These are phyloP conservation scores for Cordyceps javanica DNA, from an alignment of 2,329 filamentous ascomycete genomes.

Conservation along the genomic window DNA sequence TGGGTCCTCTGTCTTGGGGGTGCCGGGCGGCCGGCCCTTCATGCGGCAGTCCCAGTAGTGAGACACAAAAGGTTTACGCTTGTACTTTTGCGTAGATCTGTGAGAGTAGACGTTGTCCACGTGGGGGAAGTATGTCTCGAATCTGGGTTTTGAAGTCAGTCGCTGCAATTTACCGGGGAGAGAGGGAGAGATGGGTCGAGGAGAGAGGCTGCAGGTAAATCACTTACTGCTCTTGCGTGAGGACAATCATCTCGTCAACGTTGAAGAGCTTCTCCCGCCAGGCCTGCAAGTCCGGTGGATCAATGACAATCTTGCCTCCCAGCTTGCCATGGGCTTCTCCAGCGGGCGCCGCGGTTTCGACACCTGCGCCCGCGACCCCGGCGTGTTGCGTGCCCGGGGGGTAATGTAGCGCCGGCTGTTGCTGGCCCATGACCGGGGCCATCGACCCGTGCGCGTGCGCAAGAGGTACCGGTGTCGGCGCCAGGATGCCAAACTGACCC, in stretches of 20 bases:
- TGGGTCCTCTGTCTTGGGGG: conserved; percentile 71
- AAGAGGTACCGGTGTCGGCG: conserved; percentile 24
- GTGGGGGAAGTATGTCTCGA: conserved; percentile 75
- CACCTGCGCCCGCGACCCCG: background rate
- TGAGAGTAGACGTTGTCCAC: conserved; percentile 82
- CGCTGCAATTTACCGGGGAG: no score
- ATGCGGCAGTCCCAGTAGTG: conserved; percentile 83
- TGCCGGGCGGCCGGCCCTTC: conserved; percentile 72
- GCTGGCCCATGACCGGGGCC: conserved; percentile 3
- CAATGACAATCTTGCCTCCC: conserved; percentile 50
- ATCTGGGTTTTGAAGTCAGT: conserved; percentile 40
- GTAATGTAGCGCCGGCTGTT: conserved; percentile 3
- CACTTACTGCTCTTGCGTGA: conserved; percentile 68
- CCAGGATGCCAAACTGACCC: conserved; percentile 42
- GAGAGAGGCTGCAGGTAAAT: no score
- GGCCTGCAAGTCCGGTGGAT: conserved; percentile 60
- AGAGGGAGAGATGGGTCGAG: no score
- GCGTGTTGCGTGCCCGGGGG: conserved; percentile 10
- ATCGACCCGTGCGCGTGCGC: background rate
- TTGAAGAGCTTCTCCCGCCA: conserved; percentile 72
- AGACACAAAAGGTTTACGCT: conserved; percentile 74
- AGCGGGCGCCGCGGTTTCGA: conserved; percentile 22
- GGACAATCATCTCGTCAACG: conserved; percentile 64
- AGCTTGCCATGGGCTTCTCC: conserved; percentile 38
- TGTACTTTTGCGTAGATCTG: conserved; percentile 73